Conservation (phyloP, 2,329 filamentous ascomycete genomes). For the Pseudomassariella vexata region DNA sequence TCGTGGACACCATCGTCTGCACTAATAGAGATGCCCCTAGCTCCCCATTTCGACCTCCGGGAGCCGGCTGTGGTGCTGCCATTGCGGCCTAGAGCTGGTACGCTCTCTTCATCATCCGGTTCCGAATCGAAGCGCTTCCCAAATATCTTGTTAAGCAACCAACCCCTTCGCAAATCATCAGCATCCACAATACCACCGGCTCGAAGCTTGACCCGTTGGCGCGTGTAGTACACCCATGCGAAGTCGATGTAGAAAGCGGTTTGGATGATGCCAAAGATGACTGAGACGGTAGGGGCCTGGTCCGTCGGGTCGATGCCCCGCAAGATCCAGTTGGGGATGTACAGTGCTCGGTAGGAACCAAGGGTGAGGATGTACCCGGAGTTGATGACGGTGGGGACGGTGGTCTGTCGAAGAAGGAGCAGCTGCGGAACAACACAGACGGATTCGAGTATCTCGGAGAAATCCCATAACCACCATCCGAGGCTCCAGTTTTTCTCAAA, state of each 20-base stretch:
- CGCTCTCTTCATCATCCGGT: conserved; percentile 56
- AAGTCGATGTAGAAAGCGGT: conserved; percentile 90
- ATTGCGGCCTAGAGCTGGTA: conserved; percentile 37
- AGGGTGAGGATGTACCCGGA: conserved; percentile 91
- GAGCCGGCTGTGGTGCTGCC: conserved; percentile 13
- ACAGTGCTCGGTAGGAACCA: conserved; percentile 81
- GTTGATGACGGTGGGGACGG: conserved; percentile 90
- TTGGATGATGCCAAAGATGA: conserved; percentile 84
- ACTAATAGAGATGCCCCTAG: conserved; percentile 60
- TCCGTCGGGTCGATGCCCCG: conserved; percentile 56
- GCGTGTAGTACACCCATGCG: conserved; percentile 92
- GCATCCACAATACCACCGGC: conserved; percentile 83
- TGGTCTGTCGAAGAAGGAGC: conserved; percentile 87
- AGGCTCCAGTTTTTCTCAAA: conserved; percentile 47
- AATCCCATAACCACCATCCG: conserved; percentile 70
- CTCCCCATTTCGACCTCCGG: conserved; percentile 54
- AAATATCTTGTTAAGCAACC: conserved; percentile 75
- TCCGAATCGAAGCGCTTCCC: conserved; percentile 53
- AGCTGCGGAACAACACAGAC: conserved; percentile 88
- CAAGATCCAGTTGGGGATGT: conserved; percentile 87
- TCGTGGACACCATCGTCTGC: conserved; percentile 56
- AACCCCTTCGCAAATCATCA: conserved; percentile 80
- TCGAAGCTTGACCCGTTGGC: conserved; percentile 89
- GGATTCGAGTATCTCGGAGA: conserved; percentile 88
- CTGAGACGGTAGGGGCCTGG: conserved; percentile 58